A percentile compares a stretch with the other conserved stretches of the same genome.
These are phyloP conservation scores for Sphagnum magellanicum DNA, from an alignment of 228 moss, liverwort and hornwort genomes.

Conservation along the genomic window DNA sequence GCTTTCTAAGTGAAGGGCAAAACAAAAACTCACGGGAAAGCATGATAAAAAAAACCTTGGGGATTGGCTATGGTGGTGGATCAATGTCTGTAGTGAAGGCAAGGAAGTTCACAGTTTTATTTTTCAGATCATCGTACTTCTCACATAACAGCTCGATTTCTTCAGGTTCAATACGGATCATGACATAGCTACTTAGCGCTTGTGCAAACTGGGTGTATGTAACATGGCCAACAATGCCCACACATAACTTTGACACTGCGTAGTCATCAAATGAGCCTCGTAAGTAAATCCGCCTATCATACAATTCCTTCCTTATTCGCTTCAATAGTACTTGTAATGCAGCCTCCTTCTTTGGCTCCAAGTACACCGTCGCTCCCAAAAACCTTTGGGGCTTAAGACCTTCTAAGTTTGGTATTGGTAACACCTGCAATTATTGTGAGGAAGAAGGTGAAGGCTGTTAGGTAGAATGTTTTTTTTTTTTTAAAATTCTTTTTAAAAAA, in stretches of 20 bases:
- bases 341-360: conserved; percentile 47
- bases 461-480: too few relatives aligned
- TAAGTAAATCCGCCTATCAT: conserved; percentile 53
- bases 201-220: conserved; percentile 87
- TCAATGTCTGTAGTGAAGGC: conserved; percentile 90
- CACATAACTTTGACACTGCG: conserved; percentile 74
- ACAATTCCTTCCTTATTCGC: conserved; percentile 43
- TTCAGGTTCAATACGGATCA: conserved; percentile 48
- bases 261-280: conserved; percentile 79
- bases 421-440: conserved; percentile 22
- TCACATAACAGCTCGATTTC: conserved; percentile 61
- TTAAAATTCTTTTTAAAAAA: too few relatives aligned
- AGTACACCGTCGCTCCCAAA: conserved; percentile 37
- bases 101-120: conserved; percentile 80
- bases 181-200: conserved; percentile 66
- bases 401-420: conserved; percentile 43
- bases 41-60: too few relatives aligned
- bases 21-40: too few relatives aligned
- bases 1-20: too few relatives aligned
- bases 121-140: conserved; percentile 81
- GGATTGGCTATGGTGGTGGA: conserved; percentile 20
- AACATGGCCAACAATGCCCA: conserved; percentile 79
- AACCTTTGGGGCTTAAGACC: conserved; percentile 68
- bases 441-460: too few relatives aligned
- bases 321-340: conserved; percentile 27